phyloP scores from a whole-genome alignment of 2,329 filamentous ascomycete genomes.

The Paecilomyces variotii region DNA sequence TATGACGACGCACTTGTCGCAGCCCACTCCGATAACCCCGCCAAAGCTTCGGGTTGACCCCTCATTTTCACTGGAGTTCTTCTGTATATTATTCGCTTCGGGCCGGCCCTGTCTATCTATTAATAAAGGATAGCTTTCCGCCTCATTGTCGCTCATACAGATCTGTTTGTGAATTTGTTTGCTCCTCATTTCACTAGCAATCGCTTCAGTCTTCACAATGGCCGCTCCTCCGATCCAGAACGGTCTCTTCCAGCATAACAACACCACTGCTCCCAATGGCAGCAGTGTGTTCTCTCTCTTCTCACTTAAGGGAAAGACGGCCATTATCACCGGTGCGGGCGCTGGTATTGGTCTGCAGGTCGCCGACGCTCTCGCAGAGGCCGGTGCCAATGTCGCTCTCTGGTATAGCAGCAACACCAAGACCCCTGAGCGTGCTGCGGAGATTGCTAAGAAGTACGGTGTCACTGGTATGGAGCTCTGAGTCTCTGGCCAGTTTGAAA shows the following conservation, averaged over 20 bases:
- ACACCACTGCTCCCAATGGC: constrained; percentile 40
- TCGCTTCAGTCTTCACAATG: constrained; percentile 15
- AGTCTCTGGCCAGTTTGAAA: not conserved
- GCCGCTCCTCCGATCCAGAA: constrained; percentile 25
- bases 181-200: not conserved
- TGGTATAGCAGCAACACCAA: constrained; percentile 66
- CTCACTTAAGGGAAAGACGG: constrained; percentile 61
- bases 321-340: constrained; percentile 62
- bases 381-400: constrained; percentile 63
- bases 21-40: not conserved
- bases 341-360: constrained; percentile 61
- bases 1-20: not conserved
- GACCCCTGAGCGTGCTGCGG: constrained; percentile 52
- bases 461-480: constrained; percentile 52
- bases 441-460: constrained; percentile 57
- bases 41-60: not conserved
- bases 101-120: not conserved
- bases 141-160: not conserved
- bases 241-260: constrained; percentile 51
- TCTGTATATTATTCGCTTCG: not conserved
- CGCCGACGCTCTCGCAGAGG: constrained; percentile 58
- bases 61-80: not conserved
- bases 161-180: not conserved
- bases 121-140: not conserved
- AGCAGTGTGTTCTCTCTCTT: constrained; percentile 55